Percentiles rank a stretch among this genome's conserved stretches.
Conservation (phyloP, 306 rosid genomes). For the Rosa lucieae region DNA sequence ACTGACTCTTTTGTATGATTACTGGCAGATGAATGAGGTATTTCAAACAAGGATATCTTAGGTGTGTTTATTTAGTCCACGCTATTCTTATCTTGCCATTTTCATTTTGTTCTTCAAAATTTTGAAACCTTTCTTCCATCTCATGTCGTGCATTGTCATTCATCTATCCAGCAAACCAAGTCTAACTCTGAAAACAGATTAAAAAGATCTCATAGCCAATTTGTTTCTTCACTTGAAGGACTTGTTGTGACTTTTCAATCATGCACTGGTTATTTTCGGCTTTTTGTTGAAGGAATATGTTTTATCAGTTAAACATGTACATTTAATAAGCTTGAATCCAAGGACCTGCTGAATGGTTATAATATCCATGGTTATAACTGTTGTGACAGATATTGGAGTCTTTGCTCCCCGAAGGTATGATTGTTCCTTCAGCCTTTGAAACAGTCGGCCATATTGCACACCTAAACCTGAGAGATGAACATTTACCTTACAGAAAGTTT, state of each 20-base stretch:
- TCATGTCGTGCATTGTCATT: neutral
- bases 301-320: neutral
- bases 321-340: neutral
- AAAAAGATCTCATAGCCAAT: neutral
- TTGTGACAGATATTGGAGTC: slow-evolving; percentile 74
- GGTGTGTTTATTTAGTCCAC: slow-evolving; percentile 16
- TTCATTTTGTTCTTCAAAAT: neutral
- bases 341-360: neutral
- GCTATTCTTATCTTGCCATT: neutral
- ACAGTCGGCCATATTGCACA: slow-evolving; percentile 92
- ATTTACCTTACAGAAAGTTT: slow-evolving; percentile 72
- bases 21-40: slow-evolving; percentile 98
- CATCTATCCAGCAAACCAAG: neutral
- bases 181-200: neutral
- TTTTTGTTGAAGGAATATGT: neutral
- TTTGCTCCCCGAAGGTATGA: slow-evolving; percentile 69
- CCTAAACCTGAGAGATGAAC: slow-evolving; percentile 86
- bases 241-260: neutral
- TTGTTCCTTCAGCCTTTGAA: slow-evolving; percentile 82
- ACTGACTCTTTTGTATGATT: slow-evolving; percentile 77
- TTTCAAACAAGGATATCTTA: slow-evolving; percentile 26
- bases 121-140: too few relatives aligned
- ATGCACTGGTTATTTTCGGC: neutral
- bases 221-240: neutral
- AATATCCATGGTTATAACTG: slow-evolving; percentile 5